Evolutionary conservation across 2,329 filamentous ascomycete genomes (phyloP).

Genomic region (Xylariomycetidae sp.): DNA sequence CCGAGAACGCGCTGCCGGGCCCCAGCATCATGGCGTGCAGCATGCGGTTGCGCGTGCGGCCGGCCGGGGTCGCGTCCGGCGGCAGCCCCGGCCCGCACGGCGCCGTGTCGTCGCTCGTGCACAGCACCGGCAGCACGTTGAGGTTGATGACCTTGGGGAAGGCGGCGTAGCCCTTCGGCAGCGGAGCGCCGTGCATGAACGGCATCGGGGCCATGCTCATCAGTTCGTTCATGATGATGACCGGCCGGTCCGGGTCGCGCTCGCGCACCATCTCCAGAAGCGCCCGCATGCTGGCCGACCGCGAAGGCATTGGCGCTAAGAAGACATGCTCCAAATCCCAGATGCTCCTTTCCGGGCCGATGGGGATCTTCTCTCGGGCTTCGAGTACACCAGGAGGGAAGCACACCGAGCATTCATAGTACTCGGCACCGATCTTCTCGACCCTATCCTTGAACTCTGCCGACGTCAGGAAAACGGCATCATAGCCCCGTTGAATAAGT

Average conservation of each 20-base stretch:
- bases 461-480: conserved; percentile 31
- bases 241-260: conserved; percentile 27
- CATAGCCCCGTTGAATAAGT: conserved; percentile 30
- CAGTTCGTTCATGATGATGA: conserved; percentile 32
- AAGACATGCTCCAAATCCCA: conserved; percentile 30
- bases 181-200: conserved; percentile 30
- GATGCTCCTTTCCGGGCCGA: conserved; percentile 16
- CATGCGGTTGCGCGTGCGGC: conserved; percentile 27
- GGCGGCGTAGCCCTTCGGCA: conserved; percentile 30
- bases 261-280: conserved; percentile 29
- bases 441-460: conserved; percentile 23
- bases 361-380: conserved; percentile 6
- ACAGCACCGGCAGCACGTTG: conserved; percentile 30
- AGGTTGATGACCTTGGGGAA: conserved; percentile 34
- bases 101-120: conserved; percentile 31
- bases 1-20: conserved; percentile 2
- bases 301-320: conserved; percentile 25
- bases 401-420: conserved; percentile 13
- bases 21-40: conserved; percentile 15
- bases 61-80: conserved; percentile 30
- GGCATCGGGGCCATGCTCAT: conserved; percentile 29
- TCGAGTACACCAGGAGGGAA: neutral
- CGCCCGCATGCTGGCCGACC: conserved; percentile 27
- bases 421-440: conserved; percentile 29
- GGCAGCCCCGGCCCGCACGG: conserved; percentile 33